A percentile compares a stretch with the other conserved stretches of the same genome.
phyloP scores from a whole-genome alignment of 345 rosid species.

The Eucalyptus camaldulensis region DNA sequence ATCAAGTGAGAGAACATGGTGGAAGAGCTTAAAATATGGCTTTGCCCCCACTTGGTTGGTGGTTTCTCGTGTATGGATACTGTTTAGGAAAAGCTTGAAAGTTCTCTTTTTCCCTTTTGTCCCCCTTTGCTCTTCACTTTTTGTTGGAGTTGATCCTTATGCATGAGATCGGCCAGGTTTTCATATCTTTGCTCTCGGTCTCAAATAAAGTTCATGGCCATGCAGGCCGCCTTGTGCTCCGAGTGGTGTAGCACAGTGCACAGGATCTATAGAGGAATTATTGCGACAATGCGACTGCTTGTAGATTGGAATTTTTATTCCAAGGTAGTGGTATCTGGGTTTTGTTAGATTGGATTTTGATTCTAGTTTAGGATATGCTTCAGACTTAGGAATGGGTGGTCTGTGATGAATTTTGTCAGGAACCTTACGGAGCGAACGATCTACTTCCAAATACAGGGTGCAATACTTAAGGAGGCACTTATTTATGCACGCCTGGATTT shows the following conservation, averaged over 20 bases:
- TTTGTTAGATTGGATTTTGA: not conserved
- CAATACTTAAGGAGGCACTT: not conserved
- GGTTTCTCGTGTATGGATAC: not conserved
- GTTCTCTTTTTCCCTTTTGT: not conserved
- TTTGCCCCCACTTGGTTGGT: not conserved
- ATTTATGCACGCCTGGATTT: not conserved
- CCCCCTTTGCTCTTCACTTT: not conserved
- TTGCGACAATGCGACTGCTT: not conserved
- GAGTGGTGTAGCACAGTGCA: not conserved
- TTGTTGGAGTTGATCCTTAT: not conserved
- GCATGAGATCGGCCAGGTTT: not conserved
- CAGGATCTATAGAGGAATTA: not conserved
- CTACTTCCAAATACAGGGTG: not conserved
- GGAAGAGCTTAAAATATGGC: not conserved
- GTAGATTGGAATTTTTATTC: not conserved
- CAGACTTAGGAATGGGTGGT: not conserved
- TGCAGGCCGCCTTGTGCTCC: not conserved
- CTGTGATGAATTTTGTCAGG: not conserved
- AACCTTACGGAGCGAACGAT: not conserved
- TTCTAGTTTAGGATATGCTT: not conserved
- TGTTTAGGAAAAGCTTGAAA: not conserved
- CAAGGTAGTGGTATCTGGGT: not conserved
- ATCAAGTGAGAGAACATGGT: not conserved
- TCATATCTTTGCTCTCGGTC: not conserved
- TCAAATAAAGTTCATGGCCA: not conserved